Evolutionary conservation across 225 moss, liverwort and hornwort species (phyloP).

Genomic region (Bryum argenteum): DNA sequence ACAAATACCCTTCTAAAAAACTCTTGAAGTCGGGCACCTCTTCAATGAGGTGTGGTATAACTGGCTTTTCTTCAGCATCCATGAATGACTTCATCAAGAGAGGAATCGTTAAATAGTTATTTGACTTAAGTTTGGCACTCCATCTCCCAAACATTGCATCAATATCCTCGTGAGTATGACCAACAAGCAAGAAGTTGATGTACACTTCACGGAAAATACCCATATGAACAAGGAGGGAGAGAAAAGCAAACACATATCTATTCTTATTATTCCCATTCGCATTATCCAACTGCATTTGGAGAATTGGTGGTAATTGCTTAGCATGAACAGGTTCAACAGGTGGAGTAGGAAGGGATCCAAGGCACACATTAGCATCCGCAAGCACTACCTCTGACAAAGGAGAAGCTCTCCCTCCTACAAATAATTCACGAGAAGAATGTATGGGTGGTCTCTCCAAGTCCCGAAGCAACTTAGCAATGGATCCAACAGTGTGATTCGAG

Average conservation of each 20-base stretch:
- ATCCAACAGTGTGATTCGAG: background rate
- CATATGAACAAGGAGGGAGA: background rate
- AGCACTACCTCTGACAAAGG: background rate
- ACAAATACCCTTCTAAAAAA: no score
- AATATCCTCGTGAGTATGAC: background rate
- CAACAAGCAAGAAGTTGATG: background rate
- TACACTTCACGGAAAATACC: background rate
- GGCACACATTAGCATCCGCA: background rate
- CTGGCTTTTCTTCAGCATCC: no score
- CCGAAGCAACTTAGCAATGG: background rate
- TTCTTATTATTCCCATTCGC: background rate
- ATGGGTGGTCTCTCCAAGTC: background rate
- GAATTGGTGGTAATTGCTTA: background rate
- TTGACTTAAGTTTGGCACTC: background rate
- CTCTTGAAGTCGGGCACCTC: no score
- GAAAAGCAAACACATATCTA: background rate
- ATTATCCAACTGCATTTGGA: background rate
- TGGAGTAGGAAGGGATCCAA: background rate
- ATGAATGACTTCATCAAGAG: no score
- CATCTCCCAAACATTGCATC: background rate
- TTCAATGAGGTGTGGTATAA: no score
- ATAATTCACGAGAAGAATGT: background rate
- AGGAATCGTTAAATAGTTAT: no score
- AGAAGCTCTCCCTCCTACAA: background rate
- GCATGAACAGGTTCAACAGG: no score